Evolutionary conservation across 2,329 filamentous ascomycete species (phyloP).

Genomic region (Sordariomycetes sp.): DNA sequence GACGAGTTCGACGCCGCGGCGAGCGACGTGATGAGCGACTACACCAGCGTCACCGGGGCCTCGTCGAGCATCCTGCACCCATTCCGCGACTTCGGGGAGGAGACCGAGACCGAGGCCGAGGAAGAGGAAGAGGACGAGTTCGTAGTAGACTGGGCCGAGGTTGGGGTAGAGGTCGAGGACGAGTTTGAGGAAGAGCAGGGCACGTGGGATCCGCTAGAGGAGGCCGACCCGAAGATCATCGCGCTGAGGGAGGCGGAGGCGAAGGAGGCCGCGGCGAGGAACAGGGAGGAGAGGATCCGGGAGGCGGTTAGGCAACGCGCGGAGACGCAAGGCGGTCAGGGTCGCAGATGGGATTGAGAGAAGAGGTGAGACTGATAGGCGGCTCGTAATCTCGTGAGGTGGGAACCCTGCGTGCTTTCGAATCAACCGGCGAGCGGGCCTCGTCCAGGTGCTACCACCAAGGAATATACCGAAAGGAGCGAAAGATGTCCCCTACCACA

Average conservation of each 20-base stretch:
- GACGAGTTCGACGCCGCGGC: too few species aligned
- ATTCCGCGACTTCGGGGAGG: background rate
- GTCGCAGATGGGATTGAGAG: background rate
- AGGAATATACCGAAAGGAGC: too few species aligned
- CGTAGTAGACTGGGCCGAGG: background rate
- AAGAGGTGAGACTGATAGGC: background rate
- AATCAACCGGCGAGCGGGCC: too few species aligned
- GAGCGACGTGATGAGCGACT: too few species aligned
- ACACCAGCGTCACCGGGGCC: too few species aligned
- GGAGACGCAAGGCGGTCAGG: background rate
- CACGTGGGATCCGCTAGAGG: background rate
- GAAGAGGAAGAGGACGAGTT: background rate
- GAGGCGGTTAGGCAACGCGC: background rate
- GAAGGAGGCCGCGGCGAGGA: background rate
- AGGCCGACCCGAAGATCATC: too few species aligned
- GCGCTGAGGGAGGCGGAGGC: background rate
- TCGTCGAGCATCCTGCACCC: too few species aligned
- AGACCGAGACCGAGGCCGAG: background rate
- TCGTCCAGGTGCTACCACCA: too few species aligned
- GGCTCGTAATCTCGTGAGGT: too few species aligned
- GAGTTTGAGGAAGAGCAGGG: background rate
- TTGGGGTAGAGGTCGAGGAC: background rate
- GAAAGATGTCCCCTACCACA: background rate
- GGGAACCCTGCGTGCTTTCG: too few species aligned
- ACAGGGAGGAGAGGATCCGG: background rate